These are phyloP conservation scores for Cercospora sojina DNA, from an alignment of 2,329 filamentous ascomycete genomes.

Conservation along the genomic window DNA sequence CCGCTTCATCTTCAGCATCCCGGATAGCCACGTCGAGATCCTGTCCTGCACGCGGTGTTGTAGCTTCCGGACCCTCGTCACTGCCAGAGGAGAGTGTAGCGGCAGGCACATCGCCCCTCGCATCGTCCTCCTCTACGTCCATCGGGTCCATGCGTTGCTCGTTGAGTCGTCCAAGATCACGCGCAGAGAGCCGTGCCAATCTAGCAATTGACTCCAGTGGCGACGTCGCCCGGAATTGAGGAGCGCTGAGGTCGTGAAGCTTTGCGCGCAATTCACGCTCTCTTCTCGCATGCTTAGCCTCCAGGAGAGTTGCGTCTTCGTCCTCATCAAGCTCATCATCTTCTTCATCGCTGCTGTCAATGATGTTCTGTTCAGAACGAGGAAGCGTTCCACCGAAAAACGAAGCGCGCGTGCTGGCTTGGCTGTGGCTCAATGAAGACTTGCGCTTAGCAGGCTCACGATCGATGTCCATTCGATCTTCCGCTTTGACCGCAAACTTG, in stretches of 20 bases:
- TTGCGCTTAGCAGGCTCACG: slow-evolving; percentile 19
- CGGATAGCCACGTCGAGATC: slow-evolving; percentile 28
- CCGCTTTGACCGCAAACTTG: neutral
- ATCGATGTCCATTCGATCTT: slow-evolving; percentile 34
- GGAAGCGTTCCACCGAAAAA: slow-evolving; percentile 36
- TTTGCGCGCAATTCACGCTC: slow-evolving; percentile 47
- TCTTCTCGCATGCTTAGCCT: slow-evolving; percentile 49
- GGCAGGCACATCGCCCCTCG: slow-evolving; percentile 17
- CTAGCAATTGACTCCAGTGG: slow-evolving; percentile 47
- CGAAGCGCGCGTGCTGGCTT: slow-evolving; percentile 35
- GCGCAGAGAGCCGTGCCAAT: slow-evolving; percentile 40
- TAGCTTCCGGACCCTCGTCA: slow-evolving; percentile 34
- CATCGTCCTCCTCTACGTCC: slow-evolving; percentile 28
- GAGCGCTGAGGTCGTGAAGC: slow-evolving; percentile 44
- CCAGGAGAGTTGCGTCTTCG: slow-evolving; percentile 48
- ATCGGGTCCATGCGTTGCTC: slow-evolving; percentile 31
- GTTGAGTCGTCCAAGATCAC: slow-evolving; percentile 32
- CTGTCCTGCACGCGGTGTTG: slow-evolving; percentile 38
- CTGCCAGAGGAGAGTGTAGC: slow-evolving; percentile 32
- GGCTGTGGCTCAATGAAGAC: slow-evolving; percentile 13
- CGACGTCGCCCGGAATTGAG: slow-evolving; percentile 45
- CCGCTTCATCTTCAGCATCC: slow-evolving; percentile 26
- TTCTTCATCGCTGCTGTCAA: slow-evolving; percentile 40
- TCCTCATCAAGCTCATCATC: slow-evolving; percentile 51
- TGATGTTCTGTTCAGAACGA: slow-evolving; percentile 29